Evolutionary conservation across 2,329 filamentous ascomycete genomes (phyloP).

Genomic region (Verticillium zaregamsianum): DNA sequence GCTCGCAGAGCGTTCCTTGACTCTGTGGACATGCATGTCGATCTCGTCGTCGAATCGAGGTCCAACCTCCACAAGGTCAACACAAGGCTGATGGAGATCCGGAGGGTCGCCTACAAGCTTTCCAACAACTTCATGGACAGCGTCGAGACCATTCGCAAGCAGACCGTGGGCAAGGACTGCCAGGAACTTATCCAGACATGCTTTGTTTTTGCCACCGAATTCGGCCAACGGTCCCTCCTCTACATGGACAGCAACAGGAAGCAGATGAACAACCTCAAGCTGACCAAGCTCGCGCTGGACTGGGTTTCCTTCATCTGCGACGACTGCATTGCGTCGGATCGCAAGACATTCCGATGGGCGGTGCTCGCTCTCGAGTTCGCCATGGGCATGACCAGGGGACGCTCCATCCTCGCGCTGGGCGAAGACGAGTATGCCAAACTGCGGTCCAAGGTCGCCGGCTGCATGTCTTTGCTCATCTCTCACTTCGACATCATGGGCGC

Average conservation of each 20-base stretch:
- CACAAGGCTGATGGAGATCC: slow-evolving; percentile 84
- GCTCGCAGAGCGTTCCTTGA: slow-evolving; percentile 77
- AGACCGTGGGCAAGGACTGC: slow-evolving; percentile 79
- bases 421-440: slow-evolving; percentile 83
- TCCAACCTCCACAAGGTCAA: slow-evolving; percentile 94
- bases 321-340: slow-evolving; percentile 88
- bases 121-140: slow-evolving; percentile 99
- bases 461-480: slow-evolving; percentile 95
- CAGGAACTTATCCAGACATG: slow-evolving; percentile 97
- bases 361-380: slow-evolving; percentile 93
- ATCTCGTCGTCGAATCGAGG: slow-evolving; percentile 85
- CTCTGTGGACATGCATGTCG: slow-evolving; percentile 77
- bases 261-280: slow-evolving; percentile 94
- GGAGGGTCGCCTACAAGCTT: slow-evolving; percentile 91
- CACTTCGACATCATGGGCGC: slow-evolving; percentile 99
- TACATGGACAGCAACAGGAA: slow-evolving; percentile 95
- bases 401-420: slow-evolving; percentile 86
- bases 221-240: slow-evolving; percentile 87
- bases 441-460: slow-evolving; percentile 85
- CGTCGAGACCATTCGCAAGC: slow-evolving; percentile 85
- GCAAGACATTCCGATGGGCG: slow-evolving; percentile 96
- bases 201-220: slow-evolving; percentile 98
- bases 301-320: slow-evolving; percentile 99
- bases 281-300: slow-evolving; percentile 88
- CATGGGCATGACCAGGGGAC: slow-evolving; percentile 93